Percentiles rank a stretch among this genome's conserved stretches.
These are phyloP conservation scores for Plectosphaerella sp. DNA, from an alignment of 2,329 filamentous ascomycete species.

Conservation along the genomic window DNA sequence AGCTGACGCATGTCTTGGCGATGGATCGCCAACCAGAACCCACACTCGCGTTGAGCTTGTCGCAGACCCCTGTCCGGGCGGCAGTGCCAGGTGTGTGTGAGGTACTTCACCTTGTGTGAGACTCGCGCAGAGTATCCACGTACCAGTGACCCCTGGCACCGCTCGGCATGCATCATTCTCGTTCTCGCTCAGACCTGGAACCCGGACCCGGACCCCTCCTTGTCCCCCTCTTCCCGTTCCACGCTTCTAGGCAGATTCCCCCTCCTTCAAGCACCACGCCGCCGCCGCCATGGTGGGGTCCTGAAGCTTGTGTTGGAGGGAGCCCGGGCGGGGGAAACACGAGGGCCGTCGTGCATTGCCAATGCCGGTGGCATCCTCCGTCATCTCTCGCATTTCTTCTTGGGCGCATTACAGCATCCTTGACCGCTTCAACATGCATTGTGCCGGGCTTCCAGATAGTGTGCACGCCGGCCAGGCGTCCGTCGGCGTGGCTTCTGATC, in stretches of 20 bases:
- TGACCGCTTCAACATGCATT: no score
- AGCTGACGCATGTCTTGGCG: not conserved
- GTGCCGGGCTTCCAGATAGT: no score
- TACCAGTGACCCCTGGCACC: conserved; percentile 1
- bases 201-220: not conserved
- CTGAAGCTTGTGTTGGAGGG: not conserved
- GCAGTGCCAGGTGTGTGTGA: not conserved
- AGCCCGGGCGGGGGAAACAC: not conserved
- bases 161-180: conserved; percentile 1
- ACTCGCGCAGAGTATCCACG: not conserved
- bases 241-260: conserved; percentile 3
- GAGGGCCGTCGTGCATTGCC: not conserved
- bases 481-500: no score
- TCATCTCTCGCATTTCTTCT: conserved; percentile 5
- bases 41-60: conserved; percentile 3
- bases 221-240: not conserved
- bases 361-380: not conserved
- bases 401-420: no score
- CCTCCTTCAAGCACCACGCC: not conserved
- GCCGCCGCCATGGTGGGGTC: not conserved
- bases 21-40: not conserved
- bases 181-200: not conserved
- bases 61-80: conserved; percentile 1
- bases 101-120: not conserved
- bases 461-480: no score